Percentiles rank a stretch among this genome's conserved stretches.
phyloP scores from a whole-genome alignment of 768 basidiomycete species.

The Rhodotorula graminis region DNA sequence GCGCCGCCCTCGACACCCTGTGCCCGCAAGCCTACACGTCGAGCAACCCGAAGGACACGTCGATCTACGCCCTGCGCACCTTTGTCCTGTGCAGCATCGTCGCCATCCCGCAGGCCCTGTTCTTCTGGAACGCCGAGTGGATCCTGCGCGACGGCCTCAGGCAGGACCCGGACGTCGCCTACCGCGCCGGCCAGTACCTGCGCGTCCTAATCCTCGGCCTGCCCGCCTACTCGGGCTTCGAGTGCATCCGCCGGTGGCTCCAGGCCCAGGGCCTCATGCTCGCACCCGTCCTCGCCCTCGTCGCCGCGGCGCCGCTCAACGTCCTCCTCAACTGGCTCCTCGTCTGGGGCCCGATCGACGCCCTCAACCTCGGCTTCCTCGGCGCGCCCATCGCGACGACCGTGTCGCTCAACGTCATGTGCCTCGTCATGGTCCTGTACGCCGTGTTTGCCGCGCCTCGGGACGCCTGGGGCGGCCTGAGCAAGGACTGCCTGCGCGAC shows the following conservation, averaged over 20 bases:
- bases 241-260: slow-evolving; percentile 41
- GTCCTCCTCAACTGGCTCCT: slow-evolving; percentile 74
- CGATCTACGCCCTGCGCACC: slow-evolving; percentile 36
- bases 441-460: slow-evolving; percentile 49
- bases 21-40: slow-evolving; percentile 95
- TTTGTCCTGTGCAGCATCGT: slow-evolving; percentile 28
- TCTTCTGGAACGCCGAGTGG: slow-evolving; percentile 79
- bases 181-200: slow-evolving; percentile 37
- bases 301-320: slow-evolving; percentile 80
- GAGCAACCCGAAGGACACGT: slow-evolving; percentile 60
- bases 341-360: slow-evolving; percentile 48
- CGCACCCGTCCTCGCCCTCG: slow-evolving; percentile 75
- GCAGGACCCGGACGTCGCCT: slow-evolving; percentile 43
- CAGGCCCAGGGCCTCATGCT: slow-evolving; percentile 59
- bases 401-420: slow-evolving; percentile 80
- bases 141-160: slow-evolving; percentile 58
- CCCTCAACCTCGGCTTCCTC: slow-evolving; percentile 76
- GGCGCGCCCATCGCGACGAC: slow-evolving; percentile 89
- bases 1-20: slow-evolving; percentile 68
- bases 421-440: slow-evolving; percentile 46
- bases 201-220: slow-evolving; percentile 35
- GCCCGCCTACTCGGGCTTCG: slow-evolving; percentile 43
- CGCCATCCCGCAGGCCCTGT: slow-evolving; percentile 54
- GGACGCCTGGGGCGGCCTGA: slow-evolving; percentile 78
- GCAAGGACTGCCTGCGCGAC: slow-evolving; percentile 60